Base-by-base conservation (phyloP, 495 filamentous ascomycete genomes). In the Talaromyces proteolyticus region DNA sequence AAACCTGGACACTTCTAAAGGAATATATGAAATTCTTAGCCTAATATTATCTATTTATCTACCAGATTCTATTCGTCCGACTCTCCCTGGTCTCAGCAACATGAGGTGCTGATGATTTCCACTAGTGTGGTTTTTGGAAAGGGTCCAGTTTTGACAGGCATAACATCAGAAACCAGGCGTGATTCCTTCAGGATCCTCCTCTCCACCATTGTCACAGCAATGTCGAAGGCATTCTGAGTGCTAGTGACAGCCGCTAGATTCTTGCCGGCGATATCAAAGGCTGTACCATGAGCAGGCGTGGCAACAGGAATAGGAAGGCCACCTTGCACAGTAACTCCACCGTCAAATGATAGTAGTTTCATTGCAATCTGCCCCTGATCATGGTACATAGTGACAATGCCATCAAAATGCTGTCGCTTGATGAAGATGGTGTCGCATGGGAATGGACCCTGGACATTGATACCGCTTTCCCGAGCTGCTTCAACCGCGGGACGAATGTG, bases 281-380 rank as follows among this genome's bases (percentile, higher is more conserved):
- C 50, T 23, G 50, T 47, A 37, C 42, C 42, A 47, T 47, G 50
- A 8, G 50, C 42, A 16, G 50, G 50, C 1, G 50, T 47, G 11
- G 42, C 50, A 39, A 47, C 39, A 17, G 46, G 42, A 21, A 52
- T 29, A 20, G 52, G 52, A n/a, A 43, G n/a, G 12, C 46, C 47
- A 18, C 52, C 52, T 39, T 54, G 44, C 10, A 53, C 47, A 2
- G 46, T 53, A 21, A 53, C 47, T 12, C 51, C 47, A 20, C 51
- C 47, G 41, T 53, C 51, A 36, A 53, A 53, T 3, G 26, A 25
- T 24, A 53, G 25, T 19, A 53, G 21, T 16, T 53, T 53, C 4
- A 53, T 19, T 1, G 51, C 51, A n/a, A 53, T 53, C n/a, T 53
- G 51, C 6, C 51, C 51, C 20, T 53, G 51, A 11, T 53, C 46